A percentile compares a stretch with the other conserved stretches of the same genome.
phyloP scores from a whole-genome alignment of 1,284 basidiomycete species.

The Amylostereum chailletii region DNA sequence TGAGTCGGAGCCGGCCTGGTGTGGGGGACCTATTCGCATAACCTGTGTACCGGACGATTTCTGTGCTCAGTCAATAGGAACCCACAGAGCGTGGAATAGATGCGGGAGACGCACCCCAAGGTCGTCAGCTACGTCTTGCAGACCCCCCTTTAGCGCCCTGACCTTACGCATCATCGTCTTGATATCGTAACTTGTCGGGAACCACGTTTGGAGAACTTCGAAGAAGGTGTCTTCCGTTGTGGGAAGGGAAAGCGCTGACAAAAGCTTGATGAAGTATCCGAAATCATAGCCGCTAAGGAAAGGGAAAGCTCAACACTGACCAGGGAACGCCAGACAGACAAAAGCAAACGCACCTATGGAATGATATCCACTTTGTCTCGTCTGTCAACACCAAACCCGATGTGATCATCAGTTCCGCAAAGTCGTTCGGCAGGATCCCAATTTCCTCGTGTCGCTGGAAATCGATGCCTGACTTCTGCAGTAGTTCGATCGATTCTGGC shows the following conservation, averaged over 20 bases:
- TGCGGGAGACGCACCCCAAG: slow-evolving; percentile 51
- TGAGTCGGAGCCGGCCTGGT: slow-evolving; percentile 95
- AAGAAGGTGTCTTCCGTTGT: slow-evolving; percentile 90
- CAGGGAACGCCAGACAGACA: background rate
- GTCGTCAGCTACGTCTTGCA: slow-evolving; percentile 96
- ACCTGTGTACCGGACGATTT: slow-evolving; percentile 41
- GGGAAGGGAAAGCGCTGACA: slow-evolving; percentile 85
- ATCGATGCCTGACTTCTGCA: slow-evolving; percentile 94
- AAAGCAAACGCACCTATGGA: slow-evolving; percentile 75
- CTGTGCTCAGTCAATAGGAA: slow-evolving; percentile 7
- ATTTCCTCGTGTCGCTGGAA: slow-evolving; percentile 89
- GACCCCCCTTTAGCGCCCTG: slow-evolving; percentile 85
- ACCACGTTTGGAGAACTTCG: slow-evolving; percentile 84
- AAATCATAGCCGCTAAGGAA: slow-evolving; percentile 90
- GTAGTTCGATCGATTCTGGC: slow-evolving; percentile 90
- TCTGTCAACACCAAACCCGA: slow-evolving; percentile 87
- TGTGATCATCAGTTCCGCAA: slow-evolving; percentile 96
- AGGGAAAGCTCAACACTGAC: slow-evolving; percentile 5
- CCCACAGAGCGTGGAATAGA: slow-evolving; percentile 9
- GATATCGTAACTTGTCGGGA: slow-evolving; percentile 96
- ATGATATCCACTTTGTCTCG: slow-evolving; percentile 95
- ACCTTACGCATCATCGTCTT: slow-evolving; percentile 92
- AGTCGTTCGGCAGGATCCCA: slow-evolving; percentile 90
- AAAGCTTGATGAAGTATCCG: slow-evolving; percentile 94
- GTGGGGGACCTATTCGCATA: slow-evolving; percentile 83